phyloP scores from a whole-genome alignment of 805 yeast genomes.

The Candida sithepensis region DNA sequence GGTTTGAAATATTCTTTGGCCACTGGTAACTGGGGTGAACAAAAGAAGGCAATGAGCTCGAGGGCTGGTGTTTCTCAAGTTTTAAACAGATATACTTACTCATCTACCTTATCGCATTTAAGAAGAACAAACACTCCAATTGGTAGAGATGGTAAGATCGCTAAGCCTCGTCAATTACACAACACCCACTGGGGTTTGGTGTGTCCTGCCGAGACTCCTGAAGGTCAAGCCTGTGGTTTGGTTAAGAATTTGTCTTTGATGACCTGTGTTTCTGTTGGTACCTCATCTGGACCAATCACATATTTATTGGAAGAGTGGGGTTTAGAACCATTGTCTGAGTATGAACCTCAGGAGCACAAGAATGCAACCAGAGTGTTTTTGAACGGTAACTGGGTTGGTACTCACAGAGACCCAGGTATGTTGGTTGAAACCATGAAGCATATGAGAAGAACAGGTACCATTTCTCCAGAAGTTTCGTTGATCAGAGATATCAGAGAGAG shows the following conservation, averaged over 20 bases:
- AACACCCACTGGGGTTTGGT: conserved; percentile 99
- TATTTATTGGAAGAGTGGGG: conserved; percentile 98
- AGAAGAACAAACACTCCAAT: conserved; percentile 99
- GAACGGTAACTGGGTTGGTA: conserved; percentile 99
- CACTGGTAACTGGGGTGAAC: conserved; percentile 99
- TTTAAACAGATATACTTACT: conserved; percentile 93
- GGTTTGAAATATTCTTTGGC: conserved; percentile 97
- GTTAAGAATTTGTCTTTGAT: conserved; percentile 93
- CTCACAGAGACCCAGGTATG: conserved; percentile 93
- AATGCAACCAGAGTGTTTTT: conserved; percentile 93
- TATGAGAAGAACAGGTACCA: conserved; percentile 91
- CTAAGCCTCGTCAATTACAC: conserved; percentile 98
- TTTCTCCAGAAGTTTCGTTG: conserved; percentile 93
- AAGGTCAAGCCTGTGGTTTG: conserved; percentile 99
- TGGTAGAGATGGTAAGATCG: conserved; percentile 98
- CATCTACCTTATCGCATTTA: conserved; percentile 97
- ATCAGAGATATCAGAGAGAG: conserved; percentile 96
- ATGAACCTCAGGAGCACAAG: conserved; percentile 86
- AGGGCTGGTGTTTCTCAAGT: conserved; percentile 99
- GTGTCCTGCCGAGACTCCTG: conserved; percentile 99
- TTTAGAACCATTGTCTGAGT: conserved; percentile 95
- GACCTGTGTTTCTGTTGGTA: conserved; percentile 98
- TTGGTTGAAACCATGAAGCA: conserved; percentile 87
- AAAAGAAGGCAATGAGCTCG: conserved; percentile 97
- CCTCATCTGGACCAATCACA: conserved; percentile 92